Evolutionary conservation across 257 asterid genomes (phyloP).

Genomic region (Solanum rostratum): DNA sequence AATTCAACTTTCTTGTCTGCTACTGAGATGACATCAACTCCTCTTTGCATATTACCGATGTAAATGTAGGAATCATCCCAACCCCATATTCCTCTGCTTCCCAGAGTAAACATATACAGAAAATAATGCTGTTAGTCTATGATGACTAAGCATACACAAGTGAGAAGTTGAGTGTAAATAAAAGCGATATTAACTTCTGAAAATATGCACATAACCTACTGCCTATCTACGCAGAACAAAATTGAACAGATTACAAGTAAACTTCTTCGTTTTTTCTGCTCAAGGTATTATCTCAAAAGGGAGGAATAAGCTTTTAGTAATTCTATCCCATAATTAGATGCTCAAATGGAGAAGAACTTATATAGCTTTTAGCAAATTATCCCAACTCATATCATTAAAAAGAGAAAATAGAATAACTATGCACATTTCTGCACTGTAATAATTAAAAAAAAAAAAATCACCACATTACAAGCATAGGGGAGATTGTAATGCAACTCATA

Average conservation of each 20-base stretch:
- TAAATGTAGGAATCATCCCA: constrained; percentile 87
- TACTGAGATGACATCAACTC: constrained; percentile 54
- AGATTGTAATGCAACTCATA: not conserved
- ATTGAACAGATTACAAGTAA: not conserved
- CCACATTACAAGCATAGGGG: not conserved
- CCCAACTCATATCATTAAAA: not conserved
- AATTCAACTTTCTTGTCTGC: constrained; percentile 15
- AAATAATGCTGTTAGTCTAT: not conserved
- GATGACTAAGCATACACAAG: not conserved
- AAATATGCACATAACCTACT: not conserved
- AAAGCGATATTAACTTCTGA: not conserved
- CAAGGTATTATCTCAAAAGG: not conserved
- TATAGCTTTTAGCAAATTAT: not conserved
- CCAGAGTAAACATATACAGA: not conserved
- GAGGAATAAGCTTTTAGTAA: not conserved
- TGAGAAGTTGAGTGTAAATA: not conserved
- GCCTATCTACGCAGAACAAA: not conserved
- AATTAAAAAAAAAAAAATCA: not conserved
- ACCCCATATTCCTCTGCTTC: constrained; percentile 81
- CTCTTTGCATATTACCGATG: constrained; percentile 73
- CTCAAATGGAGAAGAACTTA: not conserved
- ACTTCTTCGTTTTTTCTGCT: not conserved
- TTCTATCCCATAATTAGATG: not conserved
- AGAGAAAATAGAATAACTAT: not conserved
- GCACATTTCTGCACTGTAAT: not conserved